A percentile compares a stretch with the other conserved stretches of the same genome.
Conservation (phyloP, 352 stramenopile species). For the Plasmopara halstedii region DNA sequence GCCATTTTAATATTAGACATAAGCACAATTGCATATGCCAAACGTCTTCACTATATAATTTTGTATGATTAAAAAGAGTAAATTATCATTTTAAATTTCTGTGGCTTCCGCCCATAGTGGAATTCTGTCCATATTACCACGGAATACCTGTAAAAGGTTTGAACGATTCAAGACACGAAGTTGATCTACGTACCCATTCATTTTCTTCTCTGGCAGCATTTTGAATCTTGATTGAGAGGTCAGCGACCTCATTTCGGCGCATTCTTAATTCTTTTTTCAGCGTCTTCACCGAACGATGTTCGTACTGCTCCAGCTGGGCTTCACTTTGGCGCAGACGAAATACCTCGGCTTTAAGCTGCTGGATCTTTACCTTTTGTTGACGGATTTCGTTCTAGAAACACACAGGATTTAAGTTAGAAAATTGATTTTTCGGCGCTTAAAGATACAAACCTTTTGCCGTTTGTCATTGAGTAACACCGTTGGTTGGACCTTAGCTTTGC, state of each 20-base stretch:
- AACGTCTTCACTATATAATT: too few species aligned
- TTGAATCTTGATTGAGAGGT: background rate
- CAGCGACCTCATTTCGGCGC: background rate
- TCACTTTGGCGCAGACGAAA: constrained; percentile 6
- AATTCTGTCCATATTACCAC: too few species aligned
- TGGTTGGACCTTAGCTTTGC: constrained; percentile 1
- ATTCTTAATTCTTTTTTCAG: constrained; percentile 1
- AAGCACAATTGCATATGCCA: too few species aligned
- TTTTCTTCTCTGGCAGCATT: background rate
- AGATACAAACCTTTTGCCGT: constrained; percentile 17
- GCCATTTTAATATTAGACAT: too few species aligned
- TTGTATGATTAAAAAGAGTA: too few species aligned
- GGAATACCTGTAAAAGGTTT: too few species aligned
- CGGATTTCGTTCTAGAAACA: constrained; percentile 6
- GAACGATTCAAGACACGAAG: background rate
- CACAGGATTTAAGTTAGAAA: background rate
- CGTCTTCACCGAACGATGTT: constrained; percentile 7
- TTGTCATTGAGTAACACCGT: constrained; percentile 5
- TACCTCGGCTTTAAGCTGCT: constrained; percentile 13
- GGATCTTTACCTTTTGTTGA: constrained; percentile 3
- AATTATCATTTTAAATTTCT: too few species aligned
- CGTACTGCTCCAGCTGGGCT: constrained; percentile 3
- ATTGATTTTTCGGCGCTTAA: background rate
- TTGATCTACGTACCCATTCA: background rate
- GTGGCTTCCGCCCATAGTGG: too few species aligned